Conservation (phyloP, 306 rosid genomes). For the Trichosanthes truncata region DNA sequence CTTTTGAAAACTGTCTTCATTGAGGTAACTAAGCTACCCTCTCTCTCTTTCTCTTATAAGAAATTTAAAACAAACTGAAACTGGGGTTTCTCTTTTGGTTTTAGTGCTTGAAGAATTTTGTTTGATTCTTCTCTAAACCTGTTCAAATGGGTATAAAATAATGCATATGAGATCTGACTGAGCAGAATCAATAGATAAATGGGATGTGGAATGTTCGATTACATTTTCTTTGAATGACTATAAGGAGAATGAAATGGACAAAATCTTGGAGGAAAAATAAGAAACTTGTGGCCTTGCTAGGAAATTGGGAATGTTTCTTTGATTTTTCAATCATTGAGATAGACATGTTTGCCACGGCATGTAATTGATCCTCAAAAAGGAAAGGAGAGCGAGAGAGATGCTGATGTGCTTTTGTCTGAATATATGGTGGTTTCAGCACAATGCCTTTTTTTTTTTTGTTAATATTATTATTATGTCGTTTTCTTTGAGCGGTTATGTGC, state of each 20-base stretch:
- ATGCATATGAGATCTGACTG: background rate
- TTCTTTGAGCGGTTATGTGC: background rate
- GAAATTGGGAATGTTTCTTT: background rate
- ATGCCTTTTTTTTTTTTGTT: background rate
- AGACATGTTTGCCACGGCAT: background rate
- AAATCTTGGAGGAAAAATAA: background rate
- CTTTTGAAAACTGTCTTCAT: constrained; percentile 79
- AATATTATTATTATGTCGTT: background rate
- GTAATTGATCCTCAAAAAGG: background rate
- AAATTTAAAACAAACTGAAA: background rate
- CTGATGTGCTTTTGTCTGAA: background rate
- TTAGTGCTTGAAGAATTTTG: background rate
- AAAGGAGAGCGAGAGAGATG: background rate
- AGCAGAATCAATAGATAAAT: background rate
- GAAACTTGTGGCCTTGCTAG: background rate
- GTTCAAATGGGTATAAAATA: background rate
- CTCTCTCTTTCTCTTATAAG: background rate
- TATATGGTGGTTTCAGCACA: background rate
- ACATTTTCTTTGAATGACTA: background rate
- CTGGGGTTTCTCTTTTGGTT: background rate
- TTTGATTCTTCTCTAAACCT: background rate
- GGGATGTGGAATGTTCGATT: background rate
- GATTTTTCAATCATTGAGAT: background rate
- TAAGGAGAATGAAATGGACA: background rate
- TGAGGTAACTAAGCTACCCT: constrained; percentile 37